Conservation (phyloP, 192 early-diverging fungal species). For the Coemansia nantahalensis region DNA sequence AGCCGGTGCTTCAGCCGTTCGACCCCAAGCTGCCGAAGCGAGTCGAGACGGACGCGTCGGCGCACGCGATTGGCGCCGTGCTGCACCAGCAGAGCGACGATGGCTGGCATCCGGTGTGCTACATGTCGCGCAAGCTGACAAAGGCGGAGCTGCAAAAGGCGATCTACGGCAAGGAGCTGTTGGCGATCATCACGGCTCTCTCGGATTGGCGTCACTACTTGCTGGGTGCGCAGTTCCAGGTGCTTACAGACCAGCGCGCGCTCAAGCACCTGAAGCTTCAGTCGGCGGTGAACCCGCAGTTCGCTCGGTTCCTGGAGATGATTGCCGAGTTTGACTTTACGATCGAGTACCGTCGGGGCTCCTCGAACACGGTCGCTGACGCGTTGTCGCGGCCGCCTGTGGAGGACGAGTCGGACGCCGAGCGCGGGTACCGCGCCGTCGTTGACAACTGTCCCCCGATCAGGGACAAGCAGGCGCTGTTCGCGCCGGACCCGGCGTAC, state of each 20-base stretch:
- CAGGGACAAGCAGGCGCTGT: neutral
- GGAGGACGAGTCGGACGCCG: neutral
- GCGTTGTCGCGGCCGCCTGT: slow-evolving; percentile 6
- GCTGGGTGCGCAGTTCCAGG: neutral
- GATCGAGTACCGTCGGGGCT: neutral
- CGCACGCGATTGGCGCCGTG: slow-evolving; percentile 5
- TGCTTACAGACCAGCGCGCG: slow-evolving; percentile 7
- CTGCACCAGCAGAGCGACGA: neutral
- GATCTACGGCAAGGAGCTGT: slow-evolving; percentile 7
- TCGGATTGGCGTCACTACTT: slow-evolving; percentile 3
- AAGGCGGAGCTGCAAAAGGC: slow-evolving; percentile 1
- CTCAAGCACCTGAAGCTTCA: neutral
- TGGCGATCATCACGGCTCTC: slow-evolving; percentile 1
- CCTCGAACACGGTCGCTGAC: slow-evolving; percentile 4
- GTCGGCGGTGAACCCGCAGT: neutral
- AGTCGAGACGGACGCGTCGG: slow-evolving; percentile 10
- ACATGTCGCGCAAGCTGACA: slow-evolving; percentile 1
- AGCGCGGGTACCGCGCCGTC: neutral
- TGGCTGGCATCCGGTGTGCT: slow-evolving; percentile 7
- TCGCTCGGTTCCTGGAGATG: neutral
- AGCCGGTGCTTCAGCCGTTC: slow-evolving; percentile 5
- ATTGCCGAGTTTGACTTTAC: slow-evolving; percentile 10
- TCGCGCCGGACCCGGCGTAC: neutral
- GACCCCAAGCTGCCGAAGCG: slow-evolving; percentile 1
- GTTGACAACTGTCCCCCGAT: neutral